phyloP scores from a whole-genome alignment of 208 protist genomes.

The Trichomonas gallinae region DNA sequence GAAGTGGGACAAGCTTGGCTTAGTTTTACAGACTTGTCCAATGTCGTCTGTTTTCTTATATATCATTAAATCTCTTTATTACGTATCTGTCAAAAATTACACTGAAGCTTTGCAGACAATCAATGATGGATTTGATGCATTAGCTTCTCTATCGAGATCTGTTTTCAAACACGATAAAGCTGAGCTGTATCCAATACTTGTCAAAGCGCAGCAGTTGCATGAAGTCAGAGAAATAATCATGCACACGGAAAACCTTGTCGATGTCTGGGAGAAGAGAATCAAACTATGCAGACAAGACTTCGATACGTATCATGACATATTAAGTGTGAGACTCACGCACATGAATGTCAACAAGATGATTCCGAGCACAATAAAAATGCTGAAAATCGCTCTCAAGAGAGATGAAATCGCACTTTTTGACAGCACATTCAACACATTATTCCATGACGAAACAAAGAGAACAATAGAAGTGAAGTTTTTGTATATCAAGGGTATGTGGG shows the following conservation, averaged over 20 bases:
- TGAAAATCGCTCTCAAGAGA: background rate
- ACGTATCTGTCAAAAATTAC: background rate
- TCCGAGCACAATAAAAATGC: background rate
- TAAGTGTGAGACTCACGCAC: background rate
- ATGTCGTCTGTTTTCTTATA: background rate
- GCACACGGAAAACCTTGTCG: background rate
- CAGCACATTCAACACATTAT: background rate
- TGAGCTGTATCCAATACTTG: background rate
- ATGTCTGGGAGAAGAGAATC: background rate
- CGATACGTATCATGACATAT: background rate
- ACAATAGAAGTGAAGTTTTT: background rate
- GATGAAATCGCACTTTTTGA: background rate
- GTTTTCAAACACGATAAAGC: conserved; percentile 4
- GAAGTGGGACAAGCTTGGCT: background rate
- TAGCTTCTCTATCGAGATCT: background rate
- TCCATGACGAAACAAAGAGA: background rate
- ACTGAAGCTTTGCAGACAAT: background rate
- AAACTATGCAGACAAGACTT: background rate
- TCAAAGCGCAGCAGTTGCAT: background rate
- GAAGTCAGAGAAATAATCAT: background rate
- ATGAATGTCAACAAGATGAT: background rate
- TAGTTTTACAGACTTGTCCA: background rate
- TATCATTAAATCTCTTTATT: background rate
- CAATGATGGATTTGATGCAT: background rate
- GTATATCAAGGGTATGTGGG: background rate